phyloP scores from a whole-genome alignment of 2,329 filamentous ascomycete species.

The Amphichorda felina region DNA sequence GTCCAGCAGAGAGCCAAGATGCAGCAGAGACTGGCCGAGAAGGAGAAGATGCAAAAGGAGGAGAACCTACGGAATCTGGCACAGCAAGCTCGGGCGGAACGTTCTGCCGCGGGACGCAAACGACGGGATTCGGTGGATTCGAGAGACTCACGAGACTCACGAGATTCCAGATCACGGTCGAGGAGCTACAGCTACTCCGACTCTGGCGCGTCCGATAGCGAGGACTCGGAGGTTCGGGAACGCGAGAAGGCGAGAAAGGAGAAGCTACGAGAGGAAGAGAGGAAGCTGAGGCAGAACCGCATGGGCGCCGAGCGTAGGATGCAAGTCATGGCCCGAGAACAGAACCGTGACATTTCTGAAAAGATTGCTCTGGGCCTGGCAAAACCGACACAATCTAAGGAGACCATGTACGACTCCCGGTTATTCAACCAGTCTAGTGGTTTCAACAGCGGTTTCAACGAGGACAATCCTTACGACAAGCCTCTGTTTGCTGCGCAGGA shows the following conservation, averaged over 20 bases:
- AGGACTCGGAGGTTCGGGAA: constrained; percentile 61
- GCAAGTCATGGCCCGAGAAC: constrained; percentile 87
- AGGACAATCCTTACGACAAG: constrained; percentile 96
- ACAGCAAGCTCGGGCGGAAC: constrained; percentile 83
- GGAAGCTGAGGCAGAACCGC: constrained; percentile 81
- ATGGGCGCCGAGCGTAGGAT: constrained; percentile 92
- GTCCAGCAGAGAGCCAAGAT: constrained; percentile 85
- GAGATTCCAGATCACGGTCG: constrained; percentile 25
- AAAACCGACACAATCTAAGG: constrained; percentile 83
- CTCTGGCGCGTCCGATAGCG: constrained; percentile 29
- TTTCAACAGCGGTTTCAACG: constrained; percentile 87
- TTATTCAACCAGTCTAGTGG: constrained; percentile 91
- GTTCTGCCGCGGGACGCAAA: constrained; percentile 37
- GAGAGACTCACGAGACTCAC: constrained; percentile 23
- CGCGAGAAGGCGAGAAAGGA: constrained; percentile 70
- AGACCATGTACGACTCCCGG: constrained; percentile 94
- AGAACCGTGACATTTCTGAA: constrained; percentile 93
- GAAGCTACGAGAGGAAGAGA: constrained; percentile 68
- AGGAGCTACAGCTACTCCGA: constrained; percentile 34
- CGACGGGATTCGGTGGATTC: constrained; percentile 18
- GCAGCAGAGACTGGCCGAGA: constrained; percentile 93
- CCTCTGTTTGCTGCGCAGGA: constrained; percentile 93
- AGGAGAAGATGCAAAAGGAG: constrained; percentile 91
- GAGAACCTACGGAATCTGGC: constrained; percentile 80
- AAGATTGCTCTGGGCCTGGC: constrained; percentile 91